Percentiles rank a stretch among this genome's conserved stretches.
phyloP scores from a whole-genome alignment of 2,329 filamentous ascomycete genomes.

The Cladophialophora carrionii region DNA sequence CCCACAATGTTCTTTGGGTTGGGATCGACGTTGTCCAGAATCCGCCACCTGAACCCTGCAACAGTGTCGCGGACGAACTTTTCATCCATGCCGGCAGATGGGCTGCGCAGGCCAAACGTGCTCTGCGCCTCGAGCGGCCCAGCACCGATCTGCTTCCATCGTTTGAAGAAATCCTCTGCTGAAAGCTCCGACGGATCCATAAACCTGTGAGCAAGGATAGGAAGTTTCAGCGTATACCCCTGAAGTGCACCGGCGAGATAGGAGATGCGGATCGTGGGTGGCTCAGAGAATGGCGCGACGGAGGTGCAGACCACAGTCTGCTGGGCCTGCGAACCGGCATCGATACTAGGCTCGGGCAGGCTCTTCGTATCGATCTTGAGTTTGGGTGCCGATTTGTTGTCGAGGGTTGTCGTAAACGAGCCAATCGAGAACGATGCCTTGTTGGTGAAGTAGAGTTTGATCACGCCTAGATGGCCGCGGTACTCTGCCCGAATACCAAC shows the following conservation, averaged over 20 bases:
- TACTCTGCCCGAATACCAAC: conserved; percentile 92
- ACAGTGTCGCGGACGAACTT: conserved; percentile 72
- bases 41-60: conserved; percentile 80
- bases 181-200: conserved; percentile 89
- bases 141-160: conserved; percentile 97
- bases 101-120: conserved; percentile 66
- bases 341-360: conserved; percentile 80
- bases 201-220: conserved; percentile 88
- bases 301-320: conserved; percentile 95
- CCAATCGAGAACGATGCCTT: conserved; percentile 82
- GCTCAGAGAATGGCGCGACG: conserved; percentile 75
- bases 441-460: conserved; percentile 96
- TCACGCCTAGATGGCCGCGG: conserved; percentile 88
- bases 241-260: conserved; percentile 94
- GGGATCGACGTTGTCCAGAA: conserved; percentile 83
- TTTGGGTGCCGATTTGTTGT: conserved; percentile 68
- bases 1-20: conserved; percentile 94
- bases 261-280: conserved; percentile 89
- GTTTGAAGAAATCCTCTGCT: conserved; percentile 95
- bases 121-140: conserved; percentile 82
- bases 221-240: conserved; percentile 86
- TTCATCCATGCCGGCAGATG: conserved; percentile 67
- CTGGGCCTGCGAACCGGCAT: conserved; percentile 76
- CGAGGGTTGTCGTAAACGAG: conserved; percentile 91
- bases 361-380: conserved; percentile 86